Base-by-base conservation (phyloP, 1,284 basidiomycete species). In the Trichosporon asahii region DNA sequence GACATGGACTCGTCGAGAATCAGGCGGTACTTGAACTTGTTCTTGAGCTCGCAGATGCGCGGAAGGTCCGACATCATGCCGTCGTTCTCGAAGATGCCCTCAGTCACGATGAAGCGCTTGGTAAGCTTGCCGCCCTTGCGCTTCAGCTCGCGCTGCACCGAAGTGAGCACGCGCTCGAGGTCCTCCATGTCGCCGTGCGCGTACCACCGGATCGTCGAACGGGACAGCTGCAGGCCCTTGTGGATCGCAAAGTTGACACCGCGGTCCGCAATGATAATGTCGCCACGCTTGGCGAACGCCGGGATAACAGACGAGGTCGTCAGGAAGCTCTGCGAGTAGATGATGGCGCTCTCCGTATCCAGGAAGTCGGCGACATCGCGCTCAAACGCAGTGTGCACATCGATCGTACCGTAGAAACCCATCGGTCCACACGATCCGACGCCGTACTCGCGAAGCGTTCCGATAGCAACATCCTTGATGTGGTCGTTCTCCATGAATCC, bases 191-290 rank as follows among this genome's bases (percentile, higher is more conserved):
- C 93, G 78, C 97, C 96, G 83, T 99, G 96, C 75, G 98, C 94
- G 82, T 90, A 99, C 94, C 94, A 99, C 60, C 91, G 89, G 64
- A 98, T 89, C 1, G 91, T 95, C 23, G 91, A 94, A 65, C 97
- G 91, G 37, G 92, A 94, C 73, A 98, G 94, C 83, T 98, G 92
- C 35, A 99, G 89, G n/a, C 95, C 97, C 83, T 96, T 97, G 83
- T 98, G 95, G 73, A 98, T 94, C 25, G 94, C 90, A 84, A 98
- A 95, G 84, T 93, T 97, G 77, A 96, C 91, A 53, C 91, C 90
- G 33, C 94, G 89, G 82, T 99, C 97, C 2, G 94, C 95, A n/a
- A 99, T 92, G 79, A 99, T 96, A 77, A 98, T 90, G 79, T 99
- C 97, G 3, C 95, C 95, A 74, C 97, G 90, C 83, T 99, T 99